Percentiles rank a stretch among this genome's conserved stretches.
Conservation (phyloP, 352 stramenopile species). For the Peronosclerospora sorghi region DNA sequence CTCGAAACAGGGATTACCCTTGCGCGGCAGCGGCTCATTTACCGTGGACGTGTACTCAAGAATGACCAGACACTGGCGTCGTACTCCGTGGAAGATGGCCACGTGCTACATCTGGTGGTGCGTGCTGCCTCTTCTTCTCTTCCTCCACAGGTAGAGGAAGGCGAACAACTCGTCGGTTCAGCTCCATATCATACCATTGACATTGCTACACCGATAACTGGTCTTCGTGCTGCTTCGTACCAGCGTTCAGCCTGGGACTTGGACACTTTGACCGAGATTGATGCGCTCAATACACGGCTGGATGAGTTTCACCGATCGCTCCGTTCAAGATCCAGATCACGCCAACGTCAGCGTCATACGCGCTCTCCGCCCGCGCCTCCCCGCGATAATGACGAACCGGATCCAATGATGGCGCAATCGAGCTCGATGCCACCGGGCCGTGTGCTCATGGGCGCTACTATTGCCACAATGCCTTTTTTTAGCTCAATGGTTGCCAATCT, state of each 20-base stretch:
- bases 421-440: slow-evolving; percentile 14
- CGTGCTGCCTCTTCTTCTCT: slow-evolving; percentile 28
- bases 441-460: slow-evolving; percentile 68
- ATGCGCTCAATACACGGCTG: slow-evolving; percentile 4
- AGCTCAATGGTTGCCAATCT: slow-evolving; percentile 77
- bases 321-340: slow-evolving; percentile 8
- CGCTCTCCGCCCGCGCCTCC: slow-evolving; percentile 5
- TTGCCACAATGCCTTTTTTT: slow-evolving; percentile 73
- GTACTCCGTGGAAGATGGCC: slow-evolving; percentile 72
- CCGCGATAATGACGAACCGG: slow-evolving; percentile 61
- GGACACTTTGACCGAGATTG: slow-evolving; percentile 1
- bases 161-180: slow-evolving; percentile 1
- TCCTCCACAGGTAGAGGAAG: slow-evolving; percentile 4
- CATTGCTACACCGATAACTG: background rate
- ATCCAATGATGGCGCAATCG: slow-evolving; percentile 28
- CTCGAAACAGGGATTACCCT: slow-evolving; percentile 59
- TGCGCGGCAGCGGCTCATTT: slow-evolving; percentile 75
- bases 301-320: slow-evolving; percentile 11
- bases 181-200: background rate
- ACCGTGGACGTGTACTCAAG: slow-evolving; percentile 79
- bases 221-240: background rate
- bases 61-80: slow-evolving; percentile 65
- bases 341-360: slow-evolving; percentile 2
- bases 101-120: slow-evolving; percentile 72
- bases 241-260: background rate